Percentiles rank a stretch among this genome's conserved stretches.
These are phyloP conservation scores for Acacia crassicarpa DNA, from an alignment of 306 rosid genomes.

Conservation along the genomic window DNA sequence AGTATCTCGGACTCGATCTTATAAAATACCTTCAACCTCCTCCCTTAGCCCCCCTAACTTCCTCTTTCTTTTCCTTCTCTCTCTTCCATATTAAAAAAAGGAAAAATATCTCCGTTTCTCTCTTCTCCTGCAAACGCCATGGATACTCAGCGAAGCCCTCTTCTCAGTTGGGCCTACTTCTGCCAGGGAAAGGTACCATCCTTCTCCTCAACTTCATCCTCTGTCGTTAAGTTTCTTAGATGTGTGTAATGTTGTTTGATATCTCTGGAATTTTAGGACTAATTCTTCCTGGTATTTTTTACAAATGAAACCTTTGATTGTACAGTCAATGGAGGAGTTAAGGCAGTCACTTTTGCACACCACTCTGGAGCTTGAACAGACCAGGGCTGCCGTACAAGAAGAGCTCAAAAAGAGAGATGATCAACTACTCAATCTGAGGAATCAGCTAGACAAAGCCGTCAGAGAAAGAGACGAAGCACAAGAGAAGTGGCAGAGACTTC, in stretches of 20 bases:
- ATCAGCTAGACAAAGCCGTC: constrained; percentile 54
- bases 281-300: constrained; percentile 9
- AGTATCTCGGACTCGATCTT: constrained; percentile 46
- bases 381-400: constrained; percentile 65
- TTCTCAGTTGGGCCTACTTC: constrained; percentile 60
- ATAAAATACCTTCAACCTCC: constrained; percentile 42
- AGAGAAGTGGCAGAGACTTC: constrained; percentile 64
- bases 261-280: constrained; percentile 21
- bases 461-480: constrained; percentile 87
- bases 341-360: constrained; percentile 64
- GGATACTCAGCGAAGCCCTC: constrained; percentile 77
- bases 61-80: neutral
- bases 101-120: neutral
- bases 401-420: constrained; percentile 84
- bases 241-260: constrained; percentile 14
- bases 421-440: constrained; percentile 60
- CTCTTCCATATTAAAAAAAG: neutral
- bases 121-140: constrained; percentile 23
- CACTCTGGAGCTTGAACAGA: constrained; percentile 82
- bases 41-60: constrained; percentile 41
- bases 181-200: constrained; percentile 70
- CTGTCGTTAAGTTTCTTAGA: neutral
- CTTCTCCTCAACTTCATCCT: neutral
- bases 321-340: constrained; percentile 81
- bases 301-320: neutral